Evolutionary conservation across 371 early-diverging fungal species (phyloP).

Genomic region (Globomyces sp.): DNA sequence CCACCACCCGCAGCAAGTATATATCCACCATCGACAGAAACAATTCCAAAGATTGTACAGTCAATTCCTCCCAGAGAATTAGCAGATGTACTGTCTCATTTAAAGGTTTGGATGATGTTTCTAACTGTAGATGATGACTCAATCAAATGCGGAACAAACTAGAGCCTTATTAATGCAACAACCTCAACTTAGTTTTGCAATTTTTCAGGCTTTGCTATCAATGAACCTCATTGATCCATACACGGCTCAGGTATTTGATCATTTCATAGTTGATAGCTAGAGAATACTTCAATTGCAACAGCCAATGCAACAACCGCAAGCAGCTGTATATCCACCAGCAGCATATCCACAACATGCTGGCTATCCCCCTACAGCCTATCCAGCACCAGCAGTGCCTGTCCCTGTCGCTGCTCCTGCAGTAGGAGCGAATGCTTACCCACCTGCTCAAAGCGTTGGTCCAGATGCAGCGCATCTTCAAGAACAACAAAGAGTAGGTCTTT

Average conservation of each 20-base stretch:
- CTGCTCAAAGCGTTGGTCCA: constrained; percentile 13
- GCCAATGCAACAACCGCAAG: background rate
- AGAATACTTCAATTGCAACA: constrained; percentile 10
- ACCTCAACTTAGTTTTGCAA: constrained; percentile 82
- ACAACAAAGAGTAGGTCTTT: constrained; percentile 48
- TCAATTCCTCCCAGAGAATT: constrained; percentile 66
- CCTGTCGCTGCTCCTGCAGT: background rate
- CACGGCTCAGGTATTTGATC: constrained; percentile 61
- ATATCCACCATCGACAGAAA: constrained; percentile 34
- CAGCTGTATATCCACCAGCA: background rate
- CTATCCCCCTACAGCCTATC: constrained; percentile 11
- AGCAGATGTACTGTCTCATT: constrained; percentile 68
- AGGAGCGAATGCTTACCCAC: background rate
- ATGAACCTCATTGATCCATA: constrained; percentile 81
- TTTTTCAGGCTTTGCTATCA: constrained; percentile 81
- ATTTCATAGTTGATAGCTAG: background rate
- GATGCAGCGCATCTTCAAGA: constrained; percentile 32
- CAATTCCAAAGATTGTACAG: background rate
- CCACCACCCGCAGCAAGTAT: background rate
- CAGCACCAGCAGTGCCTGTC: background rate
- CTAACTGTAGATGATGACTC: constrained; percentile 40
- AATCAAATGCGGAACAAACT: constrained; percentile 66
- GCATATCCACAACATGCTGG: background rate
- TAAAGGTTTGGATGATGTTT: constrained; percentile 57
- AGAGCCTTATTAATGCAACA: constrained; percentile 66